These are phyloP conservation scores for Discostella stelligera DNA, from an alignment of 352 stramenopile species.

Conservation along the genomic window DNA sequence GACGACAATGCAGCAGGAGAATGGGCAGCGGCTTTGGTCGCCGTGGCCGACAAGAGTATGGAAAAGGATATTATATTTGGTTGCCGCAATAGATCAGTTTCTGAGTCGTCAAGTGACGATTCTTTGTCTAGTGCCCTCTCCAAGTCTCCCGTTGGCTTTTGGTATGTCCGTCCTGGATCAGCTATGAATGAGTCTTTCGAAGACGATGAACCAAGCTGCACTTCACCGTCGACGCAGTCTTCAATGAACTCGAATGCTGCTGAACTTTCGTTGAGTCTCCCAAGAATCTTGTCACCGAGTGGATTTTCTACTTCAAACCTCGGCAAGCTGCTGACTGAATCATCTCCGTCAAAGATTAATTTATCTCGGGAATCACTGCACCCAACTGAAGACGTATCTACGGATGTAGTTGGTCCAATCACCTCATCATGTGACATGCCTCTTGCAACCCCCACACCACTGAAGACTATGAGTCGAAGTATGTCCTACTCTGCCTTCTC, in stretches of 20 bases:
- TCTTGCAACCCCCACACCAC: background rate
- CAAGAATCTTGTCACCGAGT: slow-evolving; percentile 23
- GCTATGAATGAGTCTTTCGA: slow-evolving; percentile 24
- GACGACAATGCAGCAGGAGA: slow-evolving; percentile 68
- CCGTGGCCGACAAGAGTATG: slow-evolving; percentile 46
- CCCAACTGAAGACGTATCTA: background rate
- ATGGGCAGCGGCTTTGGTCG: slow-evolving; percentile 70
- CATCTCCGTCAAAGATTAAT: background rate
- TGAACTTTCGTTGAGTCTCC: background rate
- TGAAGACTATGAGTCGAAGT: slow-evolving; percentile 38
- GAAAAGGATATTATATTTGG: slow-evolving; percentile 30
- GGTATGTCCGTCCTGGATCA: slow-evolving; percentile 61
- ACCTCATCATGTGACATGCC: background rate
- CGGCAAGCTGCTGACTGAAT: slow-evolving; percentile 29
- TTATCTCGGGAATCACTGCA: background rate
- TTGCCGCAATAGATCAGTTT: slow-evolving; percentile 29
- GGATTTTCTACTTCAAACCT: slow-evolving; percentile 43
- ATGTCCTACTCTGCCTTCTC: slow-evolving; percentile 57
- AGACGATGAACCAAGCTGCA: slow-evolving; percentile 32
- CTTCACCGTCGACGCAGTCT: slow-evolving; percentile 15
- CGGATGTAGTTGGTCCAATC: slow-evolving; percentile 20
- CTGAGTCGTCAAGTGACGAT: slow-evolving; percentile 41
- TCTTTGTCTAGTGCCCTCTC: slow-evolving; percentile 29
- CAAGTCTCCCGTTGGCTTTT: slow-evolving; percentile 68
- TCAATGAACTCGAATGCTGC: slow-evolving; percentile 6